Evolutionary conservation across 805 yeast species (phyloP).

Genomic region (Kluyveromyces wickerhamii): DNA sequence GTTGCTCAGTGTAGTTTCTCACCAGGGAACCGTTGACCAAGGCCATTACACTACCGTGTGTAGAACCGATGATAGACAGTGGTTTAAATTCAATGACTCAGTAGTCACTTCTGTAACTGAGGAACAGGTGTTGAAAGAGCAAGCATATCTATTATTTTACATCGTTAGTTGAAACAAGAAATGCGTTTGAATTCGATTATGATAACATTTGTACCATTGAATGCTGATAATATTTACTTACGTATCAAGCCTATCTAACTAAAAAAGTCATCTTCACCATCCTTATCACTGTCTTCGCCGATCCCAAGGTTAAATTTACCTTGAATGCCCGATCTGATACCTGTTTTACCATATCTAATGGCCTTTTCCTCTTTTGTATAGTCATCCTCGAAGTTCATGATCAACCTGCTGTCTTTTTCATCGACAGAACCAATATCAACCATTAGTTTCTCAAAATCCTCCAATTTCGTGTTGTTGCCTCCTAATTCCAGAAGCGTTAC

Average conservation of each 20-base stretch:
- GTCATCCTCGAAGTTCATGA: conserved; percentile 51
- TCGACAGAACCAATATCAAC: conserved; percentile 60
- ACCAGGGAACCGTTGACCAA: conserved; percentile 87
- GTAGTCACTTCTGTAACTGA: conserved; percentile 59
- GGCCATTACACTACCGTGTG: conserved; percentile 87
- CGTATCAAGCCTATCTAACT: conserved; percentile 25
- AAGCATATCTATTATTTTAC: conserved; percentile 76
- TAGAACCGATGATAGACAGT: conserved; percentile 62
- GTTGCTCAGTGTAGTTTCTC: conserved; percentile 79
- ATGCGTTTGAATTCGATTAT: conserved; percentile 13
- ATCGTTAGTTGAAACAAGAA: conserved; percentile 35
- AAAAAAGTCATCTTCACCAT: conserved; percentile 41
- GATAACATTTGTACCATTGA: neutral
- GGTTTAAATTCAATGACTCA: conserved; percentile 92
- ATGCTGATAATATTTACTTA: conserved; percentile 6
- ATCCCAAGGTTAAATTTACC: conserved; percentile 29
- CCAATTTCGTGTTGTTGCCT: conserved; percentile 64
- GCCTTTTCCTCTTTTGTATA: conserved; percentile 49
- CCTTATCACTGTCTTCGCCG: conserved; percentile 32
- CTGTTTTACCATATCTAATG: conserved; percentile 48
- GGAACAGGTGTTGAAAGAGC: conserved; percentile 57
- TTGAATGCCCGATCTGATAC: conserved; percentile 37
- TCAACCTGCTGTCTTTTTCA: conserved; percentile 58
- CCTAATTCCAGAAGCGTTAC: conserved; percentile 77
- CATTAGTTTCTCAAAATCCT: conserved; percentile 67